Evolutionary conservation across 2,329 filamentous ascomycete species (phyloP).

Genomic region (Cladorrhinum sp.): DNA sequence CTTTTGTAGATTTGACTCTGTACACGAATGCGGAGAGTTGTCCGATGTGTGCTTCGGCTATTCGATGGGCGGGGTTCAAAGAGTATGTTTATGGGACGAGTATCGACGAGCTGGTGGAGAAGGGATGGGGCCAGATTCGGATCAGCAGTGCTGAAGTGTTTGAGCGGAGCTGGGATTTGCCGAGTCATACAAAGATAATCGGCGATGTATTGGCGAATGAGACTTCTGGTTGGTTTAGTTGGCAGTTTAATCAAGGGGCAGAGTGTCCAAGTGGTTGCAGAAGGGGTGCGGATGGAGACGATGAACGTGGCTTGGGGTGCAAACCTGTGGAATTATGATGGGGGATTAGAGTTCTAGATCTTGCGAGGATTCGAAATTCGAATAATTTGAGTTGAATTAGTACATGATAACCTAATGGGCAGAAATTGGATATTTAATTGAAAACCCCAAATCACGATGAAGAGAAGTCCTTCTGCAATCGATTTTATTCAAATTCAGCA

Average conservation of each 20-base stretch:
- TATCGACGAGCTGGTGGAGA: slow-evolving; percentile 43
- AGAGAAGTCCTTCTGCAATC: too few relatives aligned
- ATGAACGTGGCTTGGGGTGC: not conserved
- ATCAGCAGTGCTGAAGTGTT: slow-evolving; percentile 47
- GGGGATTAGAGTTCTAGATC: too few relatives aligned
- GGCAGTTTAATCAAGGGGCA: slow-evolving; percentile 45
- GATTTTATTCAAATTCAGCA: too few relatives aligned
- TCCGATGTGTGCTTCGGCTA: slow-evolving; percentile 56
- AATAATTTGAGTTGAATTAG: too few relatives aligned
- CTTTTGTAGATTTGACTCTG: slow-evolving; percentile 46
- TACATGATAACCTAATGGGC: too few relatives aligned
- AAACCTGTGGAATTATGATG: not conserved
- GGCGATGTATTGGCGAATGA: slow-evolving; percentile 47
- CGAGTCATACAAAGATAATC: slow-evolving; percentile 38
- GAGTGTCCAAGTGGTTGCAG: slow-evolving; percentile 21
- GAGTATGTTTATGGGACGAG: slow-evolving; percentile 55
- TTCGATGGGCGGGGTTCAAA: slow-evolving; percentile 53
- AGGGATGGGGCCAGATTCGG: slow-evolving; percentile 51
- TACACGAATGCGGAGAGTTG: slow-evolving; percentile 58
- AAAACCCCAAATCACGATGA: too few relatives aligned
- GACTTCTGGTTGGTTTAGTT: slow-evolving; percentile 52
- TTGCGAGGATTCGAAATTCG: too few relatives aligned
- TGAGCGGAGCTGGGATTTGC: slow-evolving; percentile 38
- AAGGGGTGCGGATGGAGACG: slow-evolving; percentile 1
- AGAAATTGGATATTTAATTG: too few relatives aligned